These are phyloP conservation scores for Penicillium sp. DNA, from an alignment of 2,329 filamentous ascomycete genomes.

Conservation along the genomic window DNA sequence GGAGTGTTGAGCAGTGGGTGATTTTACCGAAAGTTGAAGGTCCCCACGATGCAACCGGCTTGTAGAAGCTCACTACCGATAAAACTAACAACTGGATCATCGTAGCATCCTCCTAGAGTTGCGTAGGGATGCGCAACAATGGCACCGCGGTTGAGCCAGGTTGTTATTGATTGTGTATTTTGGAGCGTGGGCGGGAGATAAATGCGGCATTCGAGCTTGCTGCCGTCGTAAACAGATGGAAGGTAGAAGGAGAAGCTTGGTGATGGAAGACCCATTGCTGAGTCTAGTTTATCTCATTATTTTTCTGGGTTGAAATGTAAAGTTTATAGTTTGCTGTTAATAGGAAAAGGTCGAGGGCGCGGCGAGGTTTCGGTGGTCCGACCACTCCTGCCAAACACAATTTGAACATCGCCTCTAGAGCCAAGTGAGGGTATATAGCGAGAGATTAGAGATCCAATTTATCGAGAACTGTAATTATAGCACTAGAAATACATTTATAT, in stretches of 20 bases:
- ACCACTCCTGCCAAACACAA: not conserved
- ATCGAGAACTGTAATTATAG: not conserved
- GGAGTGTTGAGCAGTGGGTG: not conserved
- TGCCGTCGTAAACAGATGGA: constrained; percentile 78
- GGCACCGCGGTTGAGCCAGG: constrained; percentile 50
- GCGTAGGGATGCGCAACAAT: constrained; percentile 90
- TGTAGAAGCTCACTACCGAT: constrained; percentile 64
- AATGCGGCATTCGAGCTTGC: constrained; percentile 73
- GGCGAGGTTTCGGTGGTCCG: not conserved
- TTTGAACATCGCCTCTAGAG: not conserved
- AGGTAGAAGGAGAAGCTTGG: constrained; percentile 65
- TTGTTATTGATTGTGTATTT: constrained; percentile 21
- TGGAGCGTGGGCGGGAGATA: constrained; percentile 61
- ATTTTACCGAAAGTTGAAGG: constrained; percentile 83
- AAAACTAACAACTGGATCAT: constrained; percentile 74
- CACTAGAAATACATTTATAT: not conserved
- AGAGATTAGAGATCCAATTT: not conserved
- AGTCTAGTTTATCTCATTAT: constrained; percentile 31
- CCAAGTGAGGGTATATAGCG: not conserved
- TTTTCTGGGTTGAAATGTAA: not conserved
- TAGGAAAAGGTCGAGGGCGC: not conserved
- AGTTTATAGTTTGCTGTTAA: not conserved
- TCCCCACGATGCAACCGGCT: constrained; percentile 71
- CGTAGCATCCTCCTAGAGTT: constrained; percentile 77
- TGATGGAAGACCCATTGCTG: constrained; percentile 31